phyloP scores from a whole-genome alignment of 257 asterid genomes.

The Plantago ovata region DNA sequence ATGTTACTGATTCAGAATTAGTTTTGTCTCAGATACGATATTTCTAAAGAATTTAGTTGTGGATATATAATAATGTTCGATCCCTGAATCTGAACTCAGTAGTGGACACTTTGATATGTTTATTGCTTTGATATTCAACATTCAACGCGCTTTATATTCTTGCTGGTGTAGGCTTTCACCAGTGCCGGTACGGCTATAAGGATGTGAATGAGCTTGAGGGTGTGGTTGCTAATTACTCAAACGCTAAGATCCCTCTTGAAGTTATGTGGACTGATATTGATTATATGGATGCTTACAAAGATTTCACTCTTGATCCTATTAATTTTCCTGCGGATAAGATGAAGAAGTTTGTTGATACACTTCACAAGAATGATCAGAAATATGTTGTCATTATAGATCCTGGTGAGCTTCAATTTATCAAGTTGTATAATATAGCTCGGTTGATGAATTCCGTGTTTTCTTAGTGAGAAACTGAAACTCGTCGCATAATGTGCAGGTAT shows the following conservation, averaged over 20 bases:
- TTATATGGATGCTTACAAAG: constrained; percentile 88
- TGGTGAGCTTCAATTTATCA: constrained; percentile 34
- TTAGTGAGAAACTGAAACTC: background rate
- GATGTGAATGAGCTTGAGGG: constrained; percentile 53
- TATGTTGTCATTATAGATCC: constrained; percentile 83
- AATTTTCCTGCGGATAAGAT: constrained; percentile 56
- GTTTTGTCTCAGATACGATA: too few relatives aligned
- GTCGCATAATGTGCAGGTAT: constrained; percentile 43
- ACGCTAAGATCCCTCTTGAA: constrained; percentile 77
- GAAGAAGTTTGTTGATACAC: constrained; percentile 48
- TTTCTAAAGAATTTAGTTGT: too few relatives aligned
- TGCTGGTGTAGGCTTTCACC: constrained; percentile 67
- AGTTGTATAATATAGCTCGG: too few relatives aligned
- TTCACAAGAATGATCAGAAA: constrained; percentile 66
- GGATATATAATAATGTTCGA: too few relatives aligned
- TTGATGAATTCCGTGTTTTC: background rate
- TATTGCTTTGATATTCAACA: background rate
- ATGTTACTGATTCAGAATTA: too few relatives aligned
- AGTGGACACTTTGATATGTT: constrained; percentile 1
- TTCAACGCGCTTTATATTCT: background rate
- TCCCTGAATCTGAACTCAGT: background rate
- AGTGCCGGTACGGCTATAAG: constrained; percentile 80
- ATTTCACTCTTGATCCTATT: constrained; percentile 83
- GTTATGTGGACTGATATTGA: constrained; percentile 96
- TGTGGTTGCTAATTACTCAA: constrained; percentile 70